Evolutionary conservation across 2,329 filamentous ascomycete genomes (phyloP).

Genomic region (Corniculantispora saksenae): DNA sequence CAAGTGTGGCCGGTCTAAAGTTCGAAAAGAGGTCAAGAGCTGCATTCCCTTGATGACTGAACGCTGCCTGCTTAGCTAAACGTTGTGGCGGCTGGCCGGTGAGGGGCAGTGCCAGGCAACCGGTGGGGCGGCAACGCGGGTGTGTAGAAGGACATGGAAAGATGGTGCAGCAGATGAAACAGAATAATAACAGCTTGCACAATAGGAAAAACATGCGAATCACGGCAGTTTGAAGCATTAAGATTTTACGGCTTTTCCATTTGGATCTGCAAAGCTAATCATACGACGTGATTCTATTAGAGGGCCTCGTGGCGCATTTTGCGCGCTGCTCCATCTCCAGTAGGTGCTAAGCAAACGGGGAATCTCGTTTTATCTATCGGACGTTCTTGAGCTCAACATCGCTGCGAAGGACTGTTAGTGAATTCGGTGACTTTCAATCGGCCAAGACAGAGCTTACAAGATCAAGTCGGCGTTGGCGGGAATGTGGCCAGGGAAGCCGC

Average conservation of each 20-base stretch:
- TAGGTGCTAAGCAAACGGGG: not conserved
- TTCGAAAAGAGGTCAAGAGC: not conserved
- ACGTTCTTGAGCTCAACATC: slow-evolving; percentile 70
- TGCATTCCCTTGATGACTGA: not conserved
- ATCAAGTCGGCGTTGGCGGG: slow-evolving; percentile 74
- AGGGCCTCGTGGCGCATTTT: not conserved
- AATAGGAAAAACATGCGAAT: not conserved
- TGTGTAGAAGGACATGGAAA: slow-evolving; percentile 18
- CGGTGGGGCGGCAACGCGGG: slow-evolving; percentile 8
- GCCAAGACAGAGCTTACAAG: slow-evolving; percentile 64
- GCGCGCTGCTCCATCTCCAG: slow-evolving; percentile 5
- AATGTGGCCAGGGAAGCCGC: slow-evolving; percentile 78
- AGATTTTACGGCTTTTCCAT: slow-evolving; percentile 6
- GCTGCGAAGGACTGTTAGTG: slow-evolving; percentile 40
- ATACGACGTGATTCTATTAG: not conserved
- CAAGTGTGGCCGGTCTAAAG: not conserved
- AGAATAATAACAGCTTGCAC: not conserved
- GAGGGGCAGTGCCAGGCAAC: slow-evolving; percentile 21
- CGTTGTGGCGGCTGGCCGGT: not conserved
- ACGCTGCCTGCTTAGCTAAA: slow-evolving; percentile 19
- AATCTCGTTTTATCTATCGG: slow-evolving; percentile 39
- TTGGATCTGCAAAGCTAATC: slow-evolving; percentile 1
- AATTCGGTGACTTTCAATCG: too few species aligned
- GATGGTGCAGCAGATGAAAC: not conserved
- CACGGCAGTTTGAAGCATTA: not conserved